Evolutionary conservation across 371 early-diverging fungal species (phyloP), one percentile per base, ranked within the genome.

Genomic region (Parasitella parasitica): DNA sequence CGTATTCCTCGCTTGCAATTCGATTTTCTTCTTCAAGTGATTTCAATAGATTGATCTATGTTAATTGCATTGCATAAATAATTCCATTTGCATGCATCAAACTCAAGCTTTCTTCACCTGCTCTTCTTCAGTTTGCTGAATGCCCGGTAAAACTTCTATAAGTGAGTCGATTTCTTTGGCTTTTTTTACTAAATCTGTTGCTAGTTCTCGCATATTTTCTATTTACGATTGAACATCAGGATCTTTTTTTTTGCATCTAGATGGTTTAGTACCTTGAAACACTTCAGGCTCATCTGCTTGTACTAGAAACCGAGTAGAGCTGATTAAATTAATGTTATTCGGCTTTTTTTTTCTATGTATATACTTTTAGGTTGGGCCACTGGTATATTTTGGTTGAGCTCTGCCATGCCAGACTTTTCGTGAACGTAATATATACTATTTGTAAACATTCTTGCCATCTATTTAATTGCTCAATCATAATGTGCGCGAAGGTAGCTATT

Each of bases 131-230:
- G 85, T 80, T 50, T 81, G 70, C 8, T 83, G 63, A 28, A 90
- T 81, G 0, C 90, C 90, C 1, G 91, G 90, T 35, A 91, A 65
- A 28, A 75, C 72, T 62, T 90, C 88, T 59, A 90, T 84, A 20
- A 91, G 63, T 16, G 81, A 75, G 55, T 91, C 91, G 28, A 89
- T 85, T 48, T 89, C 88, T 64, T 90, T 88, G 28, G 83, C 84
- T 34, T 89, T 88, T 35, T 87, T 85, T 6, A 86, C 87, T 55
- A 91, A 77, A 68, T 91, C 91, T 6, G 82, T 67, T 0, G 85
- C 88, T 6, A 85, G 68, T 58, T 87, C 86, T 35, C 80, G 73
- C 62, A 87, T 79, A 39, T 87, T 80, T 20, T 77, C 89, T 88
- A 34, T 26, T 43, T n/a, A 24, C 4, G 15, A 22, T 24, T 43